Evolutionary conservation across 2,329 filamentous ascomycete genomes (phyloP).

Genomic region (Fusarium pilosicola): DNA sequence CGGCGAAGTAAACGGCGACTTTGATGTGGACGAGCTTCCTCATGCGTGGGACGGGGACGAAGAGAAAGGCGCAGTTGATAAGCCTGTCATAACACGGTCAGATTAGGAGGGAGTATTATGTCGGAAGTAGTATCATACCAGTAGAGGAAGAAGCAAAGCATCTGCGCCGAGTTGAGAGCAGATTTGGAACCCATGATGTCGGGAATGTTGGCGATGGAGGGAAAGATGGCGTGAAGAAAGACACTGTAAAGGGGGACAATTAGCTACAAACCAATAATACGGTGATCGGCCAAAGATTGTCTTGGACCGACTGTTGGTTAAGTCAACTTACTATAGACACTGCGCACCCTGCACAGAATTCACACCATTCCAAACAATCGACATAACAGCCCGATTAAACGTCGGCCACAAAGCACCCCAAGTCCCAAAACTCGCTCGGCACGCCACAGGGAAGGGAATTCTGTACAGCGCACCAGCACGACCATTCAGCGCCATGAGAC

Average conservation of each 20-base stretch:
- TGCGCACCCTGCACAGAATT: slow-evolving; percentile 12
- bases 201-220: slow-evolving; percentile 2
- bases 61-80: slow-evolving; percentile 10
- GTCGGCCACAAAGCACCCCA: slow-evolving; percentile 16
- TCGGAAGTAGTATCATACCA: background rate
- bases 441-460: slow-evolving; percentile 8
- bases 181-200: slow-evolving; percentile 14
- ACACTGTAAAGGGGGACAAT: background rate
- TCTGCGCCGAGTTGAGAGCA: slow-evolving; percentile 11
- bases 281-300: too few species aligned
- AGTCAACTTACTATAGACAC: background rate
- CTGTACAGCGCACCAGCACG: slow-evolving; percentile 3
- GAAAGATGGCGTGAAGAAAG: slow-evolving; percentile 9
- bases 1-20: background rate
- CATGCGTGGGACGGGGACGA: background rate
- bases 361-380: slow-evolving; percentile 16
- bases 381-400: slow-evolving; percentile 7
- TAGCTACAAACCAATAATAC: background rate
- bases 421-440: slow-evolving; percentile 6
- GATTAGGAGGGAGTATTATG: fast-evolving
- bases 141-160: slow-evolving; percentile 21
- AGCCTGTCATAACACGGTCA: background rate
- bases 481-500: slow-evolving; percentile 11
- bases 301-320: too few species aligned
- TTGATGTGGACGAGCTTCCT: slow-evolving; percentile 12